Evolutionary conservation across 306 rosid species (phyloP).

Genomic region (Pyrus betulifolia): DNA sequence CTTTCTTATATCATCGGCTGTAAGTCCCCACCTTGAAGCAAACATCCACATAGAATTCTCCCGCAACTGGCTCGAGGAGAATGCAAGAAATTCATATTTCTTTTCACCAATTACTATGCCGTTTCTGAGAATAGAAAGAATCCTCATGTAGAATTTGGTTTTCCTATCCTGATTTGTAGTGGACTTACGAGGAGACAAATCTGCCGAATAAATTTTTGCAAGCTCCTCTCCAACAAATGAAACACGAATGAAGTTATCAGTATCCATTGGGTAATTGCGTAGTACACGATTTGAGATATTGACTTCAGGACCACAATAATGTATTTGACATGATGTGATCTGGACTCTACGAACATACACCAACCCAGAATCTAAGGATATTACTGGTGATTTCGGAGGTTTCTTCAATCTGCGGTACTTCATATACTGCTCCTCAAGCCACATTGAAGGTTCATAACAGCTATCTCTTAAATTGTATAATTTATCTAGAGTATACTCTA

Average conservation of each 20-base stretch:
- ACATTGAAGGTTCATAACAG: conserved; percentile 57
- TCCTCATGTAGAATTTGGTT: conserved; percentile 55
- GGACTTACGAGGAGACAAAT: conserved; percentile 50
- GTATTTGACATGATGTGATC: conserved; percentile 64
- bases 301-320: conserved; percentile 66
- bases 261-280: conserved; percentile 31
- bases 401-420: conserved; percentile 21
- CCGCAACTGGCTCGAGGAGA: conserved; percentile 80
- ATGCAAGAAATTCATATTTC: conserved; percentile 80
- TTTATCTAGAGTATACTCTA: conserved; percentile 57
- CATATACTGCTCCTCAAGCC: conserved; percentile 49
- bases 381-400: conserved; percentile 35
- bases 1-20: conserved; percentile 44
- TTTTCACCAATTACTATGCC: conserved; percentile 64
- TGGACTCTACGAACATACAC: conserved; percentile 67
- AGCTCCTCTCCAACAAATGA: conserved; percentile 91
- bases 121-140: conserved; percentile 50
- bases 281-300: conserved; percentile 84
- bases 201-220: conserved; percentile 51
- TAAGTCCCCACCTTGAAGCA: conserved; percentile 38
- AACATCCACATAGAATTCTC: conserved; percentile 89
- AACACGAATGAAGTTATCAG: conserved; percentile 67
- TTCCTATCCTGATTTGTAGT: conserved; percentile 19
- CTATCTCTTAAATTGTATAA: conserved; percentile 46
- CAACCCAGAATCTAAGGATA: conserved; percentile 59